These are phyloP conservation scores for Daphne laureola DNA, from an alignment of 441 rosid species.

Conservation along the genomic window DNA sequence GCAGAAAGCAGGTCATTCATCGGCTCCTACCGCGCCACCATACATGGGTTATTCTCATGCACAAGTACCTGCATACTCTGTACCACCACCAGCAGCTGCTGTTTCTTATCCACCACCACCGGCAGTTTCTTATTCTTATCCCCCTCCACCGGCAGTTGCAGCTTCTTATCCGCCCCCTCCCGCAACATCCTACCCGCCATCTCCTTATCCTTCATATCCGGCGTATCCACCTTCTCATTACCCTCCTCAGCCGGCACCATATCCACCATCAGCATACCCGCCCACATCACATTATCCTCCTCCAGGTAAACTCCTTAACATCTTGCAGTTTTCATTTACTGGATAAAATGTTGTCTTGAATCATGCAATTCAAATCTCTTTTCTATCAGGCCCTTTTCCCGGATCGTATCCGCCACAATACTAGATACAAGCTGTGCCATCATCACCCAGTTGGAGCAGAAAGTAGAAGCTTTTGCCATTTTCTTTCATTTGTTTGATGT, in stretches of 20 bases:
- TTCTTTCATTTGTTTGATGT: no score
- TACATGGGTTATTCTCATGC: conserved; percentile 8
- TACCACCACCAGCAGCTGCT: conserved; percentile 6
- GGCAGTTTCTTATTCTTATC: conserved; percentile 8
- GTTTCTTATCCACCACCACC: background rate
- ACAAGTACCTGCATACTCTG: conserved; percentile 9
- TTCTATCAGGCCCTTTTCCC: no score
- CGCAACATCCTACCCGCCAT: conserved; percentile 9
- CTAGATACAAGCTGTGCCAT: no score
- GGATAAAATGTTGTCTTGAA: no score
- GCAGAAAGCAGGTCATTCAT: conserved; percentile 7
- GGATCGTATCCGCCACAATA: no score
- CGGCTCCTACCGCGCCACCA: conserved; percentile 12
- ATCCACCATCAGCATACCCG: conserved; percentile 10
- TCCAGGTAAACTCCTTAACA: conserved; percentile 18
- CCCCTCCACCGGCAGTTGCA: conserved; percentile 10
- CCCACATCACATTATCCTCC: conserved; percentile 25
- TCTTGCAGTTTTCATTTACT: no score
- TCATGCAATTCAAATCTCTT: no score
- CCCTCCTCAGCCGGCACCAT: conserved; percentile 19
- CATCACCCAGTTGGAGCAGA: no score
- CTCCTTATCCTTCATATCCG: conserved; percentile 19
- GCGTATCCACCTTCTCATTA: conserved; percentile 18
- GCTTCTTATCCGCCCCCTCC: conserved; percentile 12
- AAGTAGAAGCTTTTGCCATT: no score